Evolutionary conservation across 169 alveolate genomes (phyloP), one percentile per base, ranked within the genome.

Genomic region (Eimeria brunetti): DNA sequence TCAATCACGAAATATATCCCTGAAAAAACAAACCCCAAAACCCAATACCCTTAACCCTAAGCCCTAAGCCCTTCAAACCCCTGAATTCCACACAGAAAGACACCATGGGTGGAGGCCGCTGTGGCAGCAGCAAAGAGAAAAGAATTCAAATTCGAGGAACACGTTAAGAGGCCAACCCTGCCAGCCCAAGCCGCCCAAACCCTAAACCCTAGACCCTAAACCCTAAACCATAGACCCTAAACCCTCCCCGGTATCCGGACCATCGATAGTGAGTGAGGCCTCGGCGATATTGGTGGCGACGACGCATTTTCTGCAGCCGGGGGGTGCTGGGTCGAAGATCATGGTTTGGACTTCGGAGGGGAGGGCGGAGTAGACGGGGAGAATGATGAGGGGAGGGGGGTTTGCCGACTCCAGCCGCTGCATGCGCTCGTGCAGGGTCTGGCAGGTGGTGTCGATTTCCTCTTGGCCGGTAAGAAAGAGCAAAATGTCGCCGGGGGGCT

Each of bases 261-360:
- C 99, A 97, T 99, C 99, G 49, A 99, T 99, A n/a, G 99, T 99
- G 64, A 99, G 98, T 2, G 99, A 98, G 0, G 99, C 99, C 97
- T 99, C 99, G 9, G 99, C 99, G 62, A 99, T 99, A 97, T 99
- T 99, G 16, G 99, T 99, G 24, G 99, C 99, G 22, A 99, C 98
- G 30, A 99, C 99, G 94, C 99, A 99, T 95, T 99, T 99, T 73
- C 99, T 95, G 41, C 99, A 98, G 14, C 99, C 99, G 44, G 98
- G 98, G 27, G 99, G 99, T 27, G 99, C 99, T 16, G 99, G 99
- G 67, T 99, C 99, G 96, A 99, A 99, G 71, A 99, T 99, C 96
- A 99, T 98, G 27, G 99, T 97, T 96, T 99, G 99, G 96, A 99
- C 96, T 96, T 99, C 99, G 20, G 99, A 97, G 9, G 99, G 99